Evolutionary conservation across 306 rosid species (phyloP).

Genomic region (Glycine latifolia): DNA sequence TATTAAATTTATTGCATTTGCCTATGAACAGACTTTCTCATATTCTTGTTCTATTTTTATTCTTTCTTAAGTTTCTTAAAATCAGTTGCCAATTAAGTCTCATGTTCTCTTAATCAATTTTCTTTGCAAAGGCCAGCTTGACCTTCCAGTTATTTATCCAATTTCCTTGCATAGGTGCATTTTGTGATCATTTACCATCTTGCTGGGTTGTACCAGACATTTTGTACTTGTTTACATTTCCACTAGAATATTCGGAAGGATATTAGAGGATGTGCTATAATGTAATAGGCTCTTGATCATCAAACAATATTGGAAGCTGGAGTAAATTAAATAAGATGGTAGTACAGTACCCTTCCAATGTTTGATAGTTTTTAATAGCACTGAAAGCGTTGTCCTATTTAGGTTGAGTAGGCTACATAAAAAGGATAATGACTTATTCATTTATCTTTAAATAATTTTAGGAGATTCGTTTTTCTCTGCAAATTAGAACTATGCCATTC

Average conservation of each 20-base stretch:
- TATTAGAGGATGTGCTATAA: slow-evolving; percentile 12
- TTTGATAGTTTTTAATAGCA: slow-evolving; percentile 4
- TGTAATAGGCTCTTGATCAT: background rate
- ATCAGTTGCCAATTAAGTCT: background rate
- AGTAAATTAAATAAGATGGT: background rate
- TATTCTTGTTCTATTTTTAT: background rate
- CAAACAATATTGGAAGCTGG: background rate
- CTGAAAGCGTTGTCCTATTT: background rate
- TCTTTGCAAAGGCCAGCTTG: slow-evolving; percentile 1
- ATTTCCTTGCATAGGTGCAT: background rate
- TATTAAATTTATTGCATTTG: background rate
- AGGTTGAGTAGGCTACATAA: slow-evolving; percentile 1
- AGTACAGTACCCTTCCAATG: background rate
- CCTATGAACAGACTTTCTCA: background rate
- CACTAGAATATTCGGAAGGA: slow-evolving; percentile 3
- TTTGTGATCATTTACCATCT: slow-evolving; percentile 8
- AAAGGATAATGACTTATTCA: background rate
- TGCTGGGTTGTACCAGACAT: slow-evolving; percentile 27
- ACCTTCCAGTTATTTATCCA: slow-evolving; percentile 7
- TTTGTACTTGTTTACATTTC: slow-evolving; percentile 3
- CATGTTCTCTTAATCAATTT: background rate
- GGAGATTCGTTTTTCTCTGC: slow-evolving; percentile 21
- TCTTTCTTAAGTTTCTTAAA: background rate
- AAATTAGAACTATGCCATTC: slow-evolving; percentile 4
- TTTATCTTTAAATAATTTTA: background rate